Percentiles rank a stretch among this genome's conserved stretches.
These are phyloP conservation scores for Pseudogymnoascus sp. DNA, from an alignment of 2,329 filamentous ascomycete genomes.

Conservation along the genomic window DNA sequence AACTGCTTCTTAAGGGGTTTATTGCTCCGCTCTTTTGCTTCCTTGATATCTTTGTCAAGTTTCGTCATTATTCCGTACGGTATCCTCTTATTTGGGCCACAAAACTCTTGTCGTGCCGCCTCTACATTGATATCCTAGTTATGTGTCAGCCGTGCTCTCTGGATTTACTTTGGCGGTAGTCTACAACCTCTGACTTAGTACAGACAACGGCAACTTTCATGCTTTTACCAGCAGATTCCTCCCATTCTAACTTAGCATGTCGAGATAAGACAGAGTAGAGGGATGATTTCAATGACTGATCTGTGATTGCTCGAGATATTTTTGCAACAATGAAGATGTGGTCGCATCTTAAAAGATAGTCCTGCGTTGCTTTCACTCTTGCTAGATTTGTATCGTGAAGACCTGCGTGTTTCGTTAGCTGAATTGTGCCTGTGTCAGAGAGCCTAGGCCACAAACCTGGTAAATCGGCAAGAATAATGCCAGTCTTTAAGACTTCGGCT, in stretches of 20 bases:
- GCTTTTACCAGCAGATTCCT: slow-evolving; percentile 18
- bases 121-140: slow-evolving; percentile 27
- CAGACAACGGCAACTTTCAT: slow-evolving; percentile 31
- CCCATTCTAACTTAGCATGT: slow-evolving; percentile 27
- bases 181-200: slow-evolving; percentile 28
- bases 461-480: slow-evolving; percentile 31
- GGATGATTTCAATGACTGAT: slow-evolving; percentile 30
- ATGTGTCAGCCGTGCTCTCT: neutral
- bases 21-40: slow-evolving; percentile 22
- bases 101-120: slow-evolving; percentile 25
- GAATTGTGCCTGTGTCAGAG: slow-evolving; percentile 7
- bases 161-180: neutral
- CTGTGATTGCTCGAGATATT: slow-evolving; percentile 30
- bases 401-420: slow-evolving; percentile 14
- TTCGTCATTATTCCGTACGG: slow-evolving; percentile 15
- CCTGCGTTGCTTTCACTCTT: slow-evolving; percentile 29
- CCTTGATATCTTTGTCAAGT: slow-evolving; percentile 26
- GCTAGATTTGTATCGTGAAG: slow-evolving; percentile 32
- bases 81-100: slow-evolving; percentile 23
- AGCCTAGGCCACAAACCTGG: slow-evolving; percentile 23
- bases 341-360: slow-evolving; percentile 31
- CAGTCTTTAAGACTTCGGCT: slow-evolving; percentile 28
- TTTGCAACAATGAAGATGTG: slow-evolving; percentile 32
- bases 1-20: slow-evolving; percentile 21
- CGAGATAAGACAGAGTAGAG: slow-evolving; percentile 26